These are phyloP conservation scores for Penicillium pulvis DNA, from an alignment of 495 filamentous ascomycete genomes.

Conservation along the genomic window DNA sequence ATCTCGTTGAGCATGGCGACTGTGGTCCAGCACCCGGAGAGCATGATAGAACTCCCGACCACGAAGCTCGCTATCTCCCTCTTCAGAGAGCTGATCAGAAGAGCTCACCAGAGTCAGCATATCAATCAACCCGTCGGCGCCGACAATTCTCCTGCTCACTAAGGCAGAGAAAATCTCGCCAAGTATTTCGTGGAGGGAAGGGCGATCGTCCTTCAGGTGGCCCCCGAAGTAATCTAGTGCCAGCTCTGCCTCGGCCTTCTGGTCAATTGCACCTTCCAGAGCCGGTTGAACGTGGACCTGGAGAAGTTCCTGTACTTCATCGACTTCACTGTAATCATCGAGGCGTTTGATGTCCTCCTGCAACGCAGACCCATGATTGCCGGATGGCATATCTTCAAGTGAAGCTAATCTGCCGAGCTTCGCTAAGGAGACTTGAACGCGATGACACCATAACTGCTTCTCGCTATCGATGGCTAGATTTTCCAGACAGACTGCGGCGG, in stretches of 20 bases:
- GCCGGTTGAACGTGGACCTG: slow-evolving; percentile 60
- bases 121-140: slow-evolving; percentile 71
- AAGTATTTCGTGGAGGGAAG: slow-evolving; percentile 65
- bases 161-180: slow-evolving; percentile 64
- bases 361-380: slow-evolving; percentile 21
- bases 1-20: slow-evolving; percentile 49
- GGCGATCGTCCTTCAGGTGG: slow-evolving; percentile 56
- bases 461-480: slow-evolving; percentile 66
- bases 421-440: slow-evolving; percentile 83
- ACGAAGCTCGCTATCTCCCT: slow-evolving; percentile 40
- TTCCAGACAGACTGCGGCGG: slow-evolving; percentile 67
- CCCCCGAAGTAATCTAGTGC: slow-evolving; percentile 67
- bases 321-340: slow-evolving; percentile 63
- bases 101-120: slow-evolving; percentile 72
- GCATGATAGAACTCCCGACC: slow-evolving; percentile 70
- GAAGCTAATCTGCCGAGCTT: slow-evolving; percentile 77
- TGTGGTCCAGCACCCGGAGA: slow-evolving; percentile 63
- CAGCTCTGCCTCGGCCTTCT: slow-evolving; percentile 71
- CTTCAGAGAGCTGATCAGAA: slow-evolving; percentile 25
- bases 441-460: slow-evolving; percentile 81
- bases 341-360: slow-evolving; percentile 44
- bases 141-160: slow-evolving; percentile 66
- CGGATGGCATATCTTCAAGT: slow-evolving; percentile 33
- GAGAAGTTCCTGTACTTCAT: slow-evolving; percentile 73
- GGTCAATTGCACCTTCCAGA: slow-evolving; percentile 70